Conservation (phyloP, 2,329 filamentous ascomycete species). For the Fusarium hainanense region DNA sequence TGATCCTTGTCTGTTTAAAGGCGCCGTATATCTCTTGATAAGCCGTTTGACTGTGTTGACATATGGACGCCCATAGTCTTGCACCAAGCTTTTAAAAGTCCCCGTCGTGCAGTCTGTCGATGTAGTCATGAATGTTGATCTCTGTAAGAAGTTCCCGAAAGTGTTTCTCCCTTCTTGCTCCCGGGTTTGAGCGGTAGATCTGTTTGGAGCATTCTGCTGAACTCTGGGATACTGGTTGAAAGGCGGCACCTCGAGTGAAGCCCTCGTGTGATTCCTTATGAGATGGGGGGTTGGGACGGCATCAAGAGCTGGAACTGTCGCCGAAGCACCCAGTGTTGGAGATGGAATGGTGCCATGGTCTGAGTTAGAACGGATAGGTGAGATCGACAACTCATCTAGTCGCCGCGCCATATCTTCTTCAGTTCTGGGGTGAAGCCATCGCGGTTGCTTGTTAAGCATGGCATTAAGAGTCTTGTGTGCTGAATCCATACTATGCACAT, state of each 20-base stretch:
- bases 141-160: conserved; percentile 48
- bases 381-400: conserved; percentile 57
- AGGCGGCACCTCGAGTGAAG: conserved; percentile 37
- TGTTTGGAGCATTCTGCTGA: not conserved
- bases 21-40: conserved; percentile 54
- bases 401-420: conserved; percentile 64
- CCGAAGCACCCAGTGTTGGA: conserved; percentile 21
- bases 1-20: conserved; percentile 32
- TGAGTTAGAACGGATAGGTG: conserved; percentile 48
- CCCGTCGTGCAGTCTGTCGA: conserved; percentile 55
- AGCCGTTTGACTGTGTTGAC: conserved; percentile 53
- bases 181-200: not conserved
- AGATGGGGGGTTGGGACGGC: conserved; percentile 28
- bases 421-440: conserved; percentile 65
- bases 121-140: conserved; percentile 52
- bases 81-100: conserved; percentile 50
- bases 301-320: conserved; percentile 31
- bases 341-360: conserved; percentile 31
- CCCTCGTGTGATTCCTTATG: conserved; percentile 19
- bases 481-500: conserved; percentile 62
- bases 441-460: conserved; percentile 68
- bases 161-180: conserved; percentile 24
- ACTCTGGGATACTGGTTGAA: conserved; percentile 34
- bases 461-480: conserved; percentile 68
- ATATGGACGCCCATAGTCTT: conserved; percentile 50